These are phyloP conservation scores for Cladosporium sphaerospermum DNA, from an alignment of 2,329 filamentous ascomycete species.

Conservation along the genomic window DNA sequence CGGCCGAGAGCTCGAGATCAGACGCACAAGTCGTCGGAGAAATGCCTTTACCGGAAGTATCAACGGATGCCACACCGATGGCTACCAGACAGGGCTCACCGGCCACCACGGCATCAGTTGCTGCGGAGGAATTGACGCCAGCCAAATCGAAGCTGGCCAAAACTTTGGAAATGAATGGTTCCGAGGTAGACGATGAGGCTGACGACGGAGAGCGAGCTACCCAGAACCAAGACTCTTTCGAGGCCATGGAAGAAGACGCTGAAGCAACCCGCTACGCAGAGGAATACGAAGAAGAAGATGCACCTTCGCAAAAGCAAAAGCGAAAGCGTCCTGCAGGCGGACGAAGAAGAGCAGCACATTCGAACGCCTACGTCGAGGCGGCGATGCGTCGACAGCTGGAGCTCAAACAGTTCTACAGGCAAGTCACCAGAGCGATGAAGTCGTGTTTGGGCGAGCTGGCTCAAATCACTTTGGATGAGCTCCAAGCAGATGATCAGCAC, in stretches of 20 bases:
- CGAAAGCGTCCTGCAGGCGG: slow-evolving; percentile 22
- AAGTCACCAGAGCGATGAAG: slow-evolving; percentile 57
- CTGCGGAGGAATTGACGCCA: slow-evolving; percentile 14
- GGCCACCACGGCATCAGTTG: slow-evolving; percentile 19
- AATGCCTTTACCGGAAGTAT: slow-evolving; percentile 9
- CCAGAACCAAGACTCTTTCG: slow-evolving; percentile 5
- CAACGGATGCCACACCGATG: slow-evolving; percentile 18
- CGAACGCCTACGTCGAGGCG: slow-evolving; percentile 40
- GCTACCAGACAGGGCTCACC: slow-evolving; percentile 17
- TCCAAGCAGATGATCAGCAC: slow-evolving; percentile 49
- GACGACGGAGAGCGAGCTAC: slow-evolving; percentile 19
- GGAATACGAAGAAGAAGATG: slow-evolving; percentile 14
- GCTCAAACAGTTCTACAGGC: slow-evolving; percentile 59
- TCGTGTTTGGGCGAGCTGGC: slow-evolving; percentile 60
- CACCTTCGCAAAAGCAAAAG: slow-evolving; percentile 16
- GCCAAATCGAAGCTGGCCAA: slow-evolving; percentile 11
- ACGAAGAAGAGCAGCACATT: slow-evolving; percentile 42
- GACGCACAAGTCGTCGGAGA: slow-evolving; percentile 13
- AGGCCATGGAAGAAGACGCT: slow-evolving; percentile 10
- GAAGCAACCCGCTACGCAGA: slow-evolving; percentile 3
- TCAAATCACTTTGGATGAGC: slow-evolving; percentile 51
- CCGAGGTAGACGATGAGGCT: slow-evolving; percentile 21
- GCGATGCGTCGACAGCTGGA: slow-evolving; percentile 55
- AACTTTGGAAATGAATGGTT: slow-evolving; percentile 4
- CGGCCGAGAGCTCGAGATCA: slow-evolving; percentile 12